phyloP scores from a whole-genome alignment of 225 moss, liverwort and hornwort species.

The Anthoceros angustus region DNA sequence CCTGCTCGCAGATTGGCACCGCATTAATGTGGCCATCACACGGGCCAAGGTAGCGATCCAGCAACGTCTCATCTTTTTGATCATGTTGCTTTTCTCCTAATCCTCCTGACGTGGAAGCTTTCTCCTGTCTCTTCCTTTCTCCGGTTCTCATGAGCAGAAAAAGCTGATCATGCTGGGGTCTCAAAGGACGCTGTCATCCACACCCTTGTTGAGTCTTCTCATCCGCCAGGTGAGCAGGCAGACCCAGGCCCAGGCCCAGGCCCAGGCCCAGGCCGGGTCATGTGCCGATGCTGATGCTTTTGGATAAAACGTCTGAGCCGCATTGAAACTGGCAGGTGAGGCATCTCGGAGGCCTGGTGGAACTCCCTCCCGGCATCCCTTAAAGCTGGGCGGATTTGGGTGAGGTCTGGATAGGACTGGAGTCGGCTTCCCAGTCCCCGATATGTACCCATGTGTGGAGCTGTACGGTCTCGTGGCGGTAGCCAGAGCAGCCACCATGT shows the following conservation, averaged over 20 bases:
- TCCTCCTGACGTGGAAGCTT: neutral
- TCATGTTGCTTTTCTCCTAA: neutral
- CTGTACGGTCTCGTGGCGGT: no score
- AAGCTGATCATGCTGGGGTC: conserved; percentile 40
- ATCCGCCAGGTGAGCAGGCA: conserved; percentile 25
- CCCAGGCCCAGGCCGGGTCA: neutral
- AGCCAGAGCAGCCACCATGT: no score
- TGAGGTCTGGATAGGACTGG: no score
- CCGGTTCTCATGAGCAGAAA: conserved; percentile 14
- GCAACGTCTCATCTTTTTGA: neutral
- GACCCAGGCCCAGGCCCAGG: no score
- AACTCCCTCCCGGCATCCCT: neutral
- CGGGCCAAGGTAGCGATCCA: conserved; percentile 26
- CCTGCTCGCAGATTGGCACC: conserved; percentile 34
- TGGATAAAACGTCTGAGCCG: neutral
- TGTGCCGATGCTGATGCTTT: neutral
- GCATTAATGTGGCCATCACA: conserved; percentile 42
- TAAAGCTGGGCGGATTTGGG: neutral
- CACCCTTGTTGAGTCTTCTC: conserved; percentile 27
- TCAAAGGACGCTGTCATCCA: conserved; percentile 23
- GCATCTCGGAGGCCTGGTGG: neutral
- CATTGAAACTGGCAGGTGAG: neutral
- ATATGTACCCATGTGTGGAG: no score
- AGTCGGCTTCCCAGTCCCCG: no score
- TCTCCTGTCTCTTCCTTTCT: neutral